phyloP scores from a whole-genome alignment of 306 rosid genomes.

The Calophaca sinica region DNA sequence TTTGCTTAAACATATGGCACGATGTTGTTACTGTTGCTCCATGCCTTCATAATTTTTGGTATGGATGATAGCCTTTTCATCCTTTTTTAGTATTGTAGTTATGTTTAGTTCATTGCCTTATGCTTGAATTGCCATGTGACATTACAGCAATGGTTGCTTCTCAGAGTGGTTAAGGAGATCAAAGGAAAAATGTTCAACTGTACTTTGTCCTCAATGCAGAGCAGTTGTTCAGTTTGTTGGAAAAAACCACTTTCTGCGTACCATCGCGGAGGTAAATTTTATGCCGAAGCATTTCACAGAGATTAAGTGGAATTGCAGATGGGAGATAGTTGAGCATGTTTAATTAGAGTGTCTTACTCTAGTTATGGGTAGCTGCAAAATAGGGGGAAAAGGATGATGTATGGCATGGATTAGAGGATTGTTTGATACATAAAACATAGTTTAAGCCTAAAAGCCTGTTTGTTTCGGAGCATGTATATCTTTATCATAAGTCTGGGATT shows the following conservation, averaged over 20 bases:
- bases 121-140: slow-evolving; percentile 41
- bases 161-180: slow-evolving; percentile 92
- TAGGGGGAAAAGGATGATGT: background rate
- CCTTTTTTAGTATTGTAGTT: slow-evolving; percentile 1
- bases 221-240: slow-evolving; percentile 88
- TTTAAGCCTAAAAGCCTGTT: background rate
- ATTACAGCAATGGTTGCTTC: slow-evolving; percentile 93
- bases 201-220: slow-evolving; percentile 96
- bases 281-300: slow-evolving; percentile 38
- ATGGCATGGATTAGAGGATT: slow-evolving; percentile 20
- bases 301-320: slow-evolving; percentile 22
- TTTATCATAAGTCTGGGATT: no score
- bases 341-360: slow-evolving; percentile 18
- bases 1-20: slow-evolving; percentile 93
- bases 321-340: slow-evolving; percentile 13
- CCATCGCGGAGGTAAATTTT: slow-evolving; percentile 65
- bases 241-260: slow-evolving; percentile 82
- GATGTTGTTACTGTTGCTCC: slow-evolving; percentile 92
- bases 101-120: slow-evolving; percentile 42
- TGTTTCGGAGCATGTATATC: no score
- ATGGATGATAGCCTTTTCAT: slow-evolving; percentile 38
- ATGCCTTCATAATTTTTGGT: slow-evolving; percentile 95
- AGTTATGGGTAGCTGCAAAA: background rate
- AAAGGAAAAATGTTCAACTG: slow-evolving; percentile 65
- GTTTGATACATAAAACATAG: slow-evolving; percentile 11